phyloP scores from a whole-genome alignment of 352 stramenopile species.

The Globisporangium viniferum region DNA sequence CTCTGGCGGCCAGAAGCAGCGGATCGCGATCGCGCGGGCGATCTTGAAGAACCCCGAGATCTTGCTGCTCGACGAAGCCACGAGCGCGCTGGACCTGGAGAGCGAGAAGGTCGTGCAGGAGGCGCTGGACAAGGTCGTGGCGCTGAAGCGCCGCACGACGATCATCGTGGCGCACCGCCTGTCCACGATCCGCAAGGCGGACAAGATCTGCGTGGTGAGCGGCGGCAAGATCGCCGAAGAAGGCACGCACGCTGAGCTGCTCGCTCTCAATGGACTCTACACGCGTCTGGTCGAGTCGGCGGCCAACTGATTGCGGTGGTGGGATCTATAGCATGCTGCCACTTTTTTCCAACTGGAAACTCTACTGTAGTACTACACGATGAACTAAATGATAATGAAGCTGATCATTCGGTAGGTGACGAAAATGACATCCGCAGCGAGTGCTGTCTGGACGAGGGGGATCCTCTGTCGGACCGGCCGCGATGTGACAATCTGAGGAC shows the following conservation, averaged over 20 bases:
- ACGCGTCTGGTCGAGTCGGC: neutral
- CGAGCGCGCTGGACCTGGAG: conserved; percentile 40
- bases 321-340: too few relatives aligned
- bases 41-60: conserved; percentile 35
- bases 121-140: conserved; percentile 24
- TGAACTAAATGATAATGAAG: too few relatives aligned
- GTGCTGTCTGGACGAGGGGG: too few relatives aligned
- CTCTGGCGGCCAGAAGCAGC: conserved; percentile 96
- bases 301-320: neutral
- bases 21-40: conserved; percentile 81
- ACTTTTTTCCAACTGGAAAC: too few relatives aligned
- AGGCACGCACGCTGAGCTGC: conserved; percentile 17
- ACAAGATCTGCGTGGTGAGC: conserved; percentile 21
- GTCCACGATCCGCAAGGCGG: conserved; percentile 22
- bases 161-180: conserved; percentile 40
- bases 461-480: too few relatives aligned
- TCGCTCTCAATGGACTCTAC: conserved; percentile 13
- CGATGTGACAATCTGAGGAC: too few relatives aligned
- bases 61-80: conserved; percentile 41
- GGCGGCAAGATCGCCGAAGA: conserved; percentile 15
- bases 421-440: too few relatives aligned
- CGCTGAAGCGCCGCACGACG: conserved; percentile 24
- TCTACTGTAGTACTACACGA: too few relatives aligned
- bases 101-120: conserved; percentile 28
- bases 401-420: too few relatives aligned